phyloP scores from a whole-genome alignment of 306 rosid species.

The Cucurbita moschata region DNA sequence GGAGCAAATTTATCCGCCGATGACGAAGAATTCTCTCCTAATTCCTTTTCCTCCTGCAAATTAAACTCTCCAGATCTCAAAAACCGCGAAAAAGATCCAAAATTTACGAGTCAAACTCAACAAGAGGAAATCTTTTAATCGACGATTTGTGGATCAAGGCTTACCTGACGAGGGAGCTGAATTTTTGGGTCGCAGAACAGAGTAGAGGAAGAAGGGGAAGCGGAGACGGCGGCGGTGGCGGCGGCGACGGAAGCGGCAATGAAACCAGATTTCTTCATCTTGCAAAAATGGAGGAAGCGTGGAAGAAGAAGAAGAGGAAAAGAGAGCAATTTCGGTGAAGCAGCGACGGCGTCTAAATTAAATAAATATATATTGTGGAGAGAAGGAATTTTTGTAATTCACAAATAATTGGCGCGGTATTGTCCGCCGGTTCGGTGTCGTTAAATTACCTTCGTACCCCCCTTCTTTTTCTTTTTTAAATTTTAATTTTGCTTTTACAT shows the following conservation, averaged over 20 bases:
- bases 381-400: not conserved
- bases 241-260: constrained; percentile 47
- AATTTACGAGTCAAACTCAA: not conserved
- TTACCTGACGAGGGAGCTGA: constrained; percentile 25
- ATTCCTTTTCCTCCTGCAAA: not conserved
- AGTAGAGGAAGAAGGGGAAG: constrained; percentile 16
- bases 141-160: not conserved
- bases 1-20: constrained; percentile 14
- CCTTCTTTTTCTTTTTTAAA: not conserved
- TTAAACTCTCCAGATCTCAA: not conserved
- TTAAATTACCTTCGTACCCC: not conserved
- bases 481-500: not conserved
- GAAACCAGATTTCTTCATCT: constrained; percentile 39
- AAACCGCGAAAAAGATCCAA: not conserved
- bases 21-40: not conserved
- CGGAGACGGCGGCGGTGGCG: constrained; percentile 26
- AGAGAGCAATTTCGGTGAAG: not conserved
- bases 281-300: not conserved
- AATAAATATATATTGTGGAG: not conserved
- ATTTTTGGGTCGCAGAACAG: not conserved
- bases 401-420: not conserved
- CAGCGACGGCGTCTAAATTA: not conserved
- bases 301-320: not conserved
- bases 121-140: not conserved
- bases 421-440: not conserved